Evolutionary conservation across 371 early-diverging fungal species (phyloP).

Genomic region (Mortierella sp.): DNA sequence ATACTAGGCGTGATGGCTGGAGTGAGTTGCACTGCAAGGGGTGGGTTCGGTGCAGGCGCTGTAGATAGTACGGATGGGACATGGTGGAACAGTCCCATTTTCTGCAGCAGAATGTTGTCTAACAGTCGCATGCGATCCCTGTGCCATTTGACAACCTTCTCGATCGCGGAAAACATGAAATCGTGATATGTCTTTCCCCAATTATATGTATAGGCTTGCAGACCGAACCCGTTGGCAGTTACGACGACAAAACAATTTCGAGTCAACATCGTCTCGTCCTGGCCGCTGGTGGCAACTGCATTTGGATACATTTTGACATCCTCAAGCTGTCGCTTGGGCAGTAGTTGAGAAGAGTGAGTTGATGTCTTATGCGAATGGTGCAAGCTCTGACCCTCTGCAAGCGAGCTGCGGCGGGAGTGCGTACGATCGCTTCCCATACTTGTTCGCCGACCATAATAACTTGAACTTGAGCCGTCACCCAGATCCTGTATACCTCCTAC

Average conservation of each 20-base stretch:
- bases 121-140: conserved; percentile 65
- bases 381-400: conserved; percentile 57
- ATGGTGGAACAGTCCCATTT: conserved; percentile 79
- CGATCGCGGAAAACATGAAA: conserved; percentile 63
- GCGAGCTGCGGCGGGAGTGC: conserved; percentile 60
- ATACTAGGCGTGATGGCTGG: conserved; percentile 15
- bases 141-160: conserved; percentile 63
- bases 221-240: conserved; percentile 61
- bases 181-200: conserved; percentile 69
- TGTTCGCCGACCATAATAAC: conserved; percentile 57
- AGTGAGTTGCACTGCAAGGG: neutral
- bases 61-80: conserved; percentile 50
- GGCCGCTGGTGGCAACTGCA: conserved; percentile 30
- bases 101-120: conserved; percentile 74
- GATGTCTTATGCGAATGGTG: conserved; percentile 57
- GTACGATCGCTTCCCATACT: conserved; percentile 62
- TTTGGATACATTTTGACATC: conserved; percentile 58
- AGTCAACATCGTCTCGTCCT: conserved; percentile 45
- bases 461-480: conserved; percentile 59
- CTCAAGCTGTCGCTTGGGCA: conserved; percentile 53
- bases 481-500: conserved; percentile 70
- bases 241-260: conserved; percentile 74
- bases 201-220: conserved; percentile 79
- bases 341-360: conserved; percentile 50
- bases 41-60: neutral